A percentile compares a stretch with the other conserved stretches of the same genome.
Conservation (phyloP, 306 rosid species). For the Cicer judaicum region DNA sequence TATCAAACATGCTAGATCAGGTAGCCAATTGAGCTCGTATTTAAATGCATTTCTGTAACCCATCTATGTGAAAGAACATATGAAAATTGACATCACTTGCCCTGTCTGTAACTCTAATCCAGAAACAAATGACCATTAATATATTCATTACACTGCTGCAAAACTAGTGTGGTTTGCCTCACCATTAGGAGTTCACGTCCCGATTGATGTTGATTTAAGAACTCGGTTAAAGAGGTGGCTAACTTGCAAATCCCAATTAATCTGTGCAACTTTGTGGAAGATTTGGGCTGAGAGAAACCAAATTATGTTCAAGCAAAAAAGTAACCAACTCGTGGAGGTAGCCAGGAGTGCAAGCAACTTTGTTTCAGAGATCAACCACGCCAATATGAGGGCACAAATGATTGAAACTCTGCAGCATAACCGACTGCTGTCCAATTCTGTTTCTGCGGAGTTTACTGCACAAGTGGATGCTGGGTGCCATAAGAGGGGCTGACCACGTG, state of each 20-base stretch:
- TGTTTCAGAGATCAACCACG: no score
- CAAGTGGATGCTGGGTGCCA: no score
- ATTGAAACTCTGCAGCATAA: no score
- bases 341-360: background rate
- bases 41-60: conserved; percentile 15
- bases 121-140: no score
- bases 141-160: no score
- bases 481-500: no score
- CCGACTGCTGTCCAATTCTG: no score
- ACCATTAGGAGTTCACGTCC: background rate
- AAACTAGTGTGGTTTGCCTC: background rate
- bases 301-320: background rate
- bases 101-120: no score
- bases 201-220: background rate
- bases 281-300: background rate
- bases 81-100: no score
- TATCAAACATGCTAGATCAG: conserved; percentile 26
- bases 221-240: no score
- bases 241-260: background rate
- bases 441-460: no score
- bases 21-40: conserved; percentile 22
- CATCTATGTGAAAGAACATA: background rate
- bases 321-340: background rate
- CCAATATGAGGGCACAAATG: no score
- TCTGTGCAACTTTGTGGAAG: background rate